These are phyloP conservation scores for Schizochytrium sp. DNA, from an alignment of 108 stramenopile species.

Conservation along the genomic window DNA sequence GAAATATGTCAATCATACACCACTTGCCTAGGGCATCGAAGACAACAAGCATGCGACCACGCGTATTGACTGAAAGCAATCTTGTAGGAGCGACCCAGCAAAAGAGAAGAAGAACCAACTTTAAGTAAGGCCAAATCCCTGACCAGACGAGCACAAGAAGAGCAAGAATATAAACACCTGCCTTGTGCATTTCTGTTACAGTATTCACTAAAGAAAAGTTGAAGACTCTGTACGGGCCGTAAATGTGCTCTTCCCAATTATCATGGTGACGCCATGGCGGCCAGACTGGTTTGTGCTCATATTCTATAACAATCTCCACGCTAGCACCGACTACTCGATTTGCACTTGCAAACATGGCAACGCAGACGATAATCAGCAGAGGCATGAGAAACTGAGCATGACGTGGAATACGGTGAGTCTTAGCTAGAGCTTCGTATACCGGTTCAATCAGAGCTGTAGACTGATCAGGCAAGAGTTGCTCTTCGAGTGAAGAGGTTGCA, in stretches of 20 bases:
- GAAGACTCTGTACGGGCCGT: conserved; percentile 42
- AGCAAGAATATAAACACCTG: conserved; percentile 86
- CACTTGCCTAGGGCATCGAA: conserved; percentile 90
- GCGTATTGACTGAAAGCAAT: conserved; percentile 56
- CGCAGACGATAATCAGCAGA: background rate
- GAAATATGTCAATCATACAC: conserved; percentile 89
- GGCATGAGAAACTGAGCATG: conserved; percentile 37
- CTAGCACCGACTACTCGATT: conserved; percentile 12
- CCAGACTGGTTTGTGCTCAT: conserved; percentile 46
- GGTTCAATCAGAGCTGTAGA: background rate
- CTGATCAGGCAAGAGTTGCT: background rate
- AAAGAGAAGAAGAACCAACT: conserved; percentile 82
- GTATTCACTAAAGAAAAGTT: conserved; percentile 77
- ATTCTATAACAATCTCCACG: conserved; percentile 15
- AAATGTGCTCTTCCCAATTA: background rate
- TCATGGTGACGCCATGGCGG: conserved; percentile 11
- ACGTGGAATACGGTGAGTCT: background rate
- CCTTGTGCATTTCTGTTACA: conserved; percentile 83
- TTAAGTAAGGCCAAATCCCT: conserved; percentile 92
- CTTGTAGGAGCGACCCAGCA: conserved; percentile 78
- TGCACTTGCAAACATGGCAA: background rate
- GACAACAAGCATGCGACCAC: conserved; percentile 81
- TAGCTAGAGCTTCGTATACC: background rate
- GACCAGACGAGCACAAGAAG: conserved; percentile 85
- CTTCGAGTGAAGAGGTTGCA: background rate